Evolutionary conservation across 2,329 filamentous ascomycete species (phyloP).

Genomic region (Madurella fahalii): DNA sequence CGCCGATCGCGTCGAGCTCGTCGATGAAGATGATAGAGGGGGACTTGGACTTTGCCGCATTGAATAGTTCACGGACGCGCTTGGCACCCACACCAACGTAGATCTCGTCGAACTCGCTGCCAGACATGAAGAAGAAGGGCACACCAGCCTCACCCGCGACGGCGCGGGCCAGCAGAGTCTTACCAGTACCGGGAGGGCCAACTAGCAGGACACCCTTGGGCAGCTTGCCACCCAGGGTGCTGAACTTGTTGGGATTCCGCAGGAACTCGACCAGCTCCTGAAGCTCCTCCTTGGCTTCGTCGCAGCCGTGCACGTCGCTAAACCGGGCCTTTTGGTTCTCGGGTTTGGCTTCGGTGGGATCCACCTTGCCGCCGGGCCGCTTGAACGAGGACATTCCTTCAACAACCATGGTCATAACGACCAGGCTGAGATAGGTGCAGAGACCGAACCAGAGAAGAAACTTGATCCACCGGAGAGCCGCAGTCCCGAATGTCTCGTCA

Average conservation of each 20-base stretch:
- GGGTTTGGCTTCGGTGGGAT: slow-evolving; percentile 81
- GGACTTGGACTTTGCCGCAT: slow-evolving; percentile 34
- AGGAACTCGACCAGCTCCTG: slow-evolving; percentile 96
- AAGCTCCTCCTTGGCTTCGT: slow-evolving; percentile 96
- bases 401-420: slow-evolving; percentile 75
- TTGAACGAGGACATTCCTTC: slow-evolving; percentile 77
- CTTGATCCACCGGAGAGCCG: slow-evolving; percentile 87
- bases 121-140: slow-evolving; percentile 99
- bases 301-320: slow-evolving; percentile 90
- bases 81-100: slow-evolving; percentile 81
- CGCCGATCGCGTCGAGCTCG: slow-evolving; percentile 88
- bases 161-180: slow-evolving; percentile 90
- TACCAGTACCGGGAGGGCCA: slow-evolving; percentile 94
- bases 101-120: slow-evolving; percentile 96
- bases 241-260: slow-evolving; percentile 89
- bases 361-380: slow-evolving; percentile 65
- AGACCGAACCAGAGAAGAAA: slow-evolving; percentile 77
- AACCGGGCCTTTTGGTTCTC: slow-evolving; percentile 91
- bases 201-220: slow-evolving; percentile 95
- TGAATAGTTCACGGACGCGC: slow-evolving; percentile 68
- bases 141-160: slow-evolving; percentile 96
- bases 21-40: slow-evolving; percentile 75
- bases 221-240: slow-evolving; percentile 88
- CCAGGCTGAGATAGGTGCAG: slow-evolving; percentile 72
- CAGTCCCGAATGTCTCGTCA: slow-evolving; percentile 76